Evolutionary conservation across 176 grass and related monocot species (phyloP).

Genomic region (Bromus sterilis): DNA sequence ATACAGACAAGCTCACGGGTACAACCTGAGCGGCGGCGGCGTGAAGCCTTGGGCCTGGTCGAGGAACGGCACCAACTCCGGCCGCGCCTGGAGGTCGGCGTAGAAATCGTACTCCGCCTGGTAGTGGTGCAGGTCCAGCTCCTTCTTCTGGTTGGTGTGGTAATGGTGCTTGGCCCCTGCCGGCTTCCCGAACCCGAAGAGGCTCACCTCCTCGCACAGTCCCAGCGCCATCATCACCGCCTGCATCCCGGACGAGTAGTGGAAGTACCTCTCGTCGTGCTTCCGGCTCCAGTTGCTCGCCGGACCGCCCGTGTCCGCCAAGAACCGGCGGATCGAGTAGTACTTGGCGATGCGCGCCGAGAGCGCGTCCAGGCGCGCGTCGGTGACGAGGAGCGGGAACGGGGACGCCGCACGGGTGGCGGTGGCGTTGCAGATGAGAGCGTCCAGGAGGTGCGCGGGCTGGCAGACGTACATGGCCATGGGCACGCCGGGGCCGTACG

Average conservation of each 20-base stretch:
- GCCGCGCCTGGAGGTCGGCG: conserved; percentile 45
- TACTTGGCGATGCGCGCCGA: conserved; percentile 62
- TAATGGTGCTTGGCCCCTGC: conserved; percentile 67
- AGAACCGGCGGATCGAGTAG: conserved; percentile 74
- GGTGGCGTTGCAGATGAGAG: conserved; percentile 57
- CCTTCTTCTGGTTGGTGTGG: conserved; percentile 62
- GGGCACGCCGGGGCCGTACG: conserved; percentile 34
- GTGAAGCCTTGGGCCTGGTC: conserved; percentile 15
- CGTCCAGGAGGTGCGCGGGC: conserved; percentile 50
- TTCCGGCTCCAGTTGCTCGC: conserved; percentile 35
- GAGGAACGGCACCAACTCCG: conserved; percentile 59
- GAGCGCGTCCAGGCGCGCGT: conserved; percentile 67
- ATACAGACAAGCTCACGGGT: conserved; percentile 4
- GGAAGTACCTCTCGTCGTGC: conserved; percentile 71
- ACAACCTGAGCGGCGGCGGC: conserved; percentile 12
- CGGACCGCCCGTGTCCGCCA: conserved; percentile 27
- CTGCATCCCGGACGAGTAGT: conserved; percentile 85
- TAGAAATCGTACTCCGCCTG: conserved; percentile 86
- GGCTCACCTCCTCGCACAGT: conserved; percentile 43
- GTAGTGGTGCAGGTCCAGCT: conserved; percentile 84
- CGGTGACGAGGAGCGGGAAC: conserved; percentile 52
- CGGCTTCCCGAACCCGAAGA: conserved; percentile 77
- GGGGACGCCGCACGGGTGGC: conserved; percentile 2
- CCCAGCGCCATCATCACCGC: conserved; percentile 57
- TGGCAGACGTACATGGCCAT: conserved; percentile 52